Conservation (phyloP, 768 basidiomycete genomes). For the Lactifluus volemus region DNA sequence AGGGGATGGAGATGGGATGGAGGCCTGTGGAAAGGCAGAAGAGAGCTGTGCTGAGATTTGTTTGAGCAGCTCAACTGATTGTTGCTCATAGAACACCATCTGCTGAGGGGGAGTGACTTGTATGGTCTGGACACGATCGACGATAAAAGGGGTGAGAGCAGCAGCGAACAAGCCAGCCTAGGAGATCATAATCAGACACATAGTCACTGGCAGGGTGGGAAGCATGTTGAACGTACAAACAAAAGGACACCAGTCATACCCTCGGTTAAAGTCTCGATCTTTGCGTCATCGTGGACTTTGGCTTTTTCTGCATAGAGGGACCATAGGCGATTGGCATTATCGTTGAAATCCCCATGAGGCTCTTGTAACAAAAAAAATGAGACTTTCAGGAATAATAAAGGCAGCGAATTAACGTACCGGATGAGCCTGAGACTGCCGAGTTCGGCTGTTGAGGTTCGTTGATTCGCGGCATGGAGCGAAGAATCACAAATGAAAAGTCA, state of each 20-base stretch:
- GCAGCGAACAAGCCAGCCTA: conserved; percentile 16
- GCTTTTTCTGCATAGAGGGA: background rate
- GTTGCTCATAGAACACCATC: background rate
- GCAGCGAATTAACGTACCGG: background rate
- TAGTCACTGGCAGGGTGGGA: background rate
- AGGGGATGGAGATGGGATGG: background rate
- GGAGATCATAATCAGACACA: background rate
- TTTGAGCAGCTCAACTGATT: conserved; percentile 3
- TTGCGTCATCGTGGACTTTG: background rate
- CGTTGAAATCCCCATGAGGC: background rate
- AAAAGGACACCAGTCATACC: background rate
- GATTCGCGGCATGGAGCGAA: too few relatives aligned
- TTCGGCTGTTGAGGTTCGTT: too few relatives aligned
- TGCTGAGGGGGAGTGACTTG: conserved; percentile 6
- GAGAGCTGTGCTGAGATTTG: conserved; percentile 11
- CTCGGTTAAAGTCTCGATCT: background rate
- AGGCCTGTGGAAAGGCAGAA: background rate
- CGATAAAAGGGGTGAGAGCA: conserved; percentile 10
- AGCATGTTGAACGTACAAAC: background rate
- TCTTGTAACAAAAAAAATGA: background rate
- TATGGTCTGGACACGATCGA: conserved; percentile 8
- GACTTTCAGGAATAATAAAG: background rate
- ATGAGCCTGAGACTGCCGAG: background rate
- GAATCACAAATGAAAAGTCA: too few relatives aligned
- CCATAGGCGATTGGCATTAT: conserved; percentile 1